Conservation (phyloP, 495 filamentous ascomycete genomes). For the Aspergillus saccharolyticus region DNA sequence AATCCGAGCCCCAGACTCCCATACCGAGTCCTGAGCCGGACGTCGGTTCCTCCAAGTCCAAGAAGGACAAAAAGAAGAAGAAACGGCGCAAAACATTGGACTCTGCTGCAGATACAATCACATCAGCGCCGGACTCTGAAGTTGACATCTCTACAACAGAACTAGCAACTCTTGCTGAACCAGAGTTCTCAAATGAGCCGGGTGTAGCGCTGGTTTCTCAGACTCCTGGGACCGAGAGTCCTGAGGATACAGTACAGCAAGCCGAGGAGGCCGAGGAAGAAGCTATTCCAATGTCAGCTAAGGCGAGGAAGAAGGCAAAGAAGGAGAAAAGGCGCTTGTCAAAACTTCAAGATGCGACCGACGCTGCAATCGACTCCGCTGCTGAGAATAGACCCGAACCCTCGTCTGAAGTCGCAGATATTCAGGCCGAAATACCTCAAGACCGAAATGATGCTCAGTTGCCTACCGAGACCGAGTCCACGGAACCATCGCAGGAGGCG, state of each 20-base stretch:
- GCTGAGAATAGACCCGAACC: background rate
- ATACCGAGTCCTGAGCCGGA: slow-evolving; percentile 14
- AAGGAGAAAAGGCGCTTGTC: slow-evolving; percentile 45
- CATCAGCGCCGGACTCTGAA: slow-evolving; percentile 1
- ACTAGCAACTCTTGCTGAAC: slow-evolving; percentile 1
- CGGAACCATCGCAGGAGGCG: slow-evolving; percentile 29
- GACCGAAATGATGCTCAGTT: slow-evolving; percentile 12
- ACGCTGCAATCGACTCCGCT: slow-evolving; percentile 5
- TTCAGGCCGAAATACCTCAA: slow-evolving; percentile 14
- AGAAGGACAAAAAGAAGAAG: slow-evolving; percentile 37
- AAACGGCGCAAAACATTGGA: slow-evolving; percentile 38
- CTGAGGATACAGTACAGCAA: slow-evolving; percentile 8
- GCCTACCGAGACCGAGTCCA: slow-evolving; percentile 21
- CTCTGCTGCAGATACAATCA: slow-evolving; percentile 16
- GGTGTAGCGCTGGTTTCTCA: background rate
- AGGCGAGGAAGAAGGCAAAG: slow-evolving; percentile 43
- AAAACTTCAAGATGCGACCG: slow-evolving; percentile 22
- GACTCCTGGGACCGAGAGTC: background rate
- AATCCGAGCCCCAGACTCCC: slow-evolving; percentile 9
- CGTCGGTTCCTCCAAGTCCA: slow-evolving; percentile 24
- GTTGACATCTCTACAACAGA: background rate
- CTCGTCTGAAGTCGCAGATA: background rate
- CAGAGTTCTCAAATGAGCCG: slow-evolving; percentile 10
- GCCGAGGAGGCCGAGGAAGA: slow-evolving; percentile 23
- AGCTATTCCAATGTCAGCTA: slow-evolving; percentile 25